phyloP scores from a whole-genome alignment of 108 stramenopile species.

The Mayamaea pseudoterrestris region DNA sequence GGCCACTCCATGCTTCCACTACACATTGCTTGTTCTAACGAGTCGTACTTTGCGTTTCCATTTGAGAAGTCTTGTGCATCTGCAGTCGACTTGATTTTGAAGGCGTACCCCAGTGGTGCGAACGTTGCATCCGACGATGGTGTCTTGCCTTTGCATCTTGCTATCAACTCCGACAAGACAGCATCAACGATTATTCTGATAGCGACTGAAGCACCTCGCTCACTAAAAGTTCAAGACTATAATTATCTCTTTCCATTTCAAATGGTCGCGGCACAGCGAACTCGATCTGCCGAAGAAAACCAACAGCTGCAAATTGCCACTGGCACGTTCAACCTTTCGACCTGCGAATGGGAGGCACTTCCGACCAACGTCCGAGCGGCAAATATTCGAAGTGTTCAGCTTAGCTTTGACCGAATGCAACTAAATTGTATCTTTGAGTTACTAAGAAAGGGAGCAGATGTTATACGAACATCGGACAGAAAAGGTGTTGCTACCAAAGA shows the following conservation, averaged over 20 bases:
- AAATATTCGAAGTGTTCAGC: neutral
- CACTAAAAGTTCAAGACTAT: neutral
- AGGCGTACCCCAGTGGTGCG: conserved; percentile 10
- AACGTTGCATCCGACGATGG: conserved; percentile 4
- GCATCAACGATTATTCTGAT: conserved; percentile 1
- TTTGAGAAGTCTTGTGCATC: conserved; percentile 1
- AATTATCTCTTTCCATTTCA: conserved; percentile 7
- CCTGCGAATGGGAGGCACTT: conserved; percentile 2
- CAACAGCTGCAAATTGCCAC: neutral
- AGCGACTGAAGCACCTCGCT: neutral
- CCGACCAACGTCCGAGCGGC: neutral
- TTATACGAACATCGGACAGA: neutral
- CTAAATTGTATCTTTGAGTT: conserved; percentile 6
- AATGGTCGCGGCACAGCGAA: conserved; percentile 2
- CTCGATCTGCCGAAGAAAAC: neutral
- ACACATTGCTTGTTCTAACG: conserved; percentile 3
- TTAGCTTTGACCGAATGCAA: neutral
- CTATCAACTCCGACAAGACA: conserved; percentile 12
- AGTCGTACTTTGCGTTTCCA: conserved; percentile 1
- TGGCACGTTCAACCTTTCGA: neutral
- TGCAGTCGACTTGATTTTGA: conserved; percentile 5
- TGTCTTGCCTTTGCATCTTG: conserved; percentile 17
- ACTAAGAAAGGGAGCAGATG: conserved; percentile 1
- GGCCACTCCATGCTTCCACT: conserved; percentile 2
- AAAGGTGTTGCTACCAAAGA: neutral